Conservation (phyloP, 2,329 filamentous ascomycete species). For the Trichophyton rubrum region DNA sequence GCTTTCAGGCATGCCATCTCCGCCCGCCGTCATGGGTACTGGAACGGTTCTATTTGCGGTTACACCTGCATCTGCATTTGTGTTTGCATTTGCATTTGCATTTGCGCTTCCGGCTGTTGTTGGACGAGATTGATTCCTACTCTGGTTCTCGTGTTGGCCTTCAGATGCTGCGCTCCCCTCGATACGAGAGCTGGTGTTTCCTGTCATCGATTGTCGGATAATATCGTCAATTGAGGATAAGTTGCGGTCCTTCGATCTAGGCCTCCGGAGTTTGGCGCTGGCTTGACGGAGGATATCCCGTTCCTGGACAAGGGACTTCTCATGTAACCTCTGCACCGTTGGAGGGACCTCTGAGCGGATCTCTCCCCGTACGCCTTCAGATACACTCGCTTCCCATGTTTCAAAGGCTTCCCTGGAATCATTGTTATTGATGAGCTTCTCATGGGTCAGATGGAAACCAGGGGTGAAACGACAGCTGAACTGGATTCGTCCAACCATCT, state of each 20-base stretch:
- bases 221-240: conserved; percentile 25
- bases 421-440: conserved; percentile 72
- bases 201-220: background rate
- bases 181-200: background rate
- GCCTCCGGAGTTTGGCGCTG: conserved; percentile 51
- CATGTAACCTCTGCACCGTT: conserved; percentile 61
- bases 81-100: background rate
- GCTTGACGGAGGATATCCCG: conserved; percentile 68
- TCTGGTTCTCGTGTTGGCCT: background rate
- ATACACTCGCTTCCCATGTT: conserved; percentile 81
- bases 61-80: background rate
- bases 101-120: background rate
- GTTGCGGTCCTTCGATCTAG: conserved; percentile 68
- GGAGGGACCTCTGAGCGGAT: conserved; percentile 64
- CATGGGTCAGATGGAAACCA: conserved; percentile 77
- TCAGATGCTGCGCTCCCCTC: background rate
- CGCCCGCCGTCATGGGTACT: background rate
- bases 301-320: conserved; percentile 64
- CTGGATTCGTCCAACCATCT: conserved; percentile 66
- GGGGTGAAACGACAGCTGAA: conserved; percentile 78
- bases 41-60: background rate
- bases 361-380: conserved; percentile 67
- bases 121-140: background rate
- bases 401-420: conserved; percentile 87
- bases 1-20: background rate